These are phyloP conservation scores for Triticum urartu DNA, from an alignment of 176 grass and related monocot genomes.

Conservation along the genomic window DNA sequence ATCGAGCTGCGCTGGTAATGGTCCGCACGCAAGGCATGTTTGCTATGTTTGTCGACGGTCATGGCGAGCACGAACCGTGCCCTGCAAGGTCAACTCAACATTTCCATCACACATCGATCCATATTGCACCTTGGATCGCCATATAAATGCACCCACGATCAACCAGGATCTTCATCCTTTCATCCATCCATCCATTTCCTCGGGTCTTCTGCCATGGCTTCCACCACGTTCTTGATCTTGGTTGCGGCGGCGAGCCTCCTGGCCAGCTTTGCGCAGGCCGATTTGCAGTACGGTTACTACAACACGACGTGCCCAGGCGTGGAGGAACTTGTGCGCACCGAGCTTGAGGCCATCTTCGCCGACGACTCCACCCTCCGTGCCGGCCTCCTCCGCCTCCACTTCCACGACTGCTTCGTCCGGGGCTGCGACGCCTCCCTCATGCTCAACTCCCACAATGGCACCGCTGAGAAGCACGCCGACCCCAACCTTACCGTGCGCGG, in stretches of 20 bases:
- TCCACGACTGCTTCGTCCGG: conserved; percentile 5
- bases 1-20: too few relatives aligned
- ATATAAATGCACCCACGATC: conserved; percentile 2
- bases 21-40: too few relatives aligned
- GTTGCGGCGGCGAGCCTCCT: background rate
- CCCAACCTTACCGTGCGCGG: conserved; percentile 62
- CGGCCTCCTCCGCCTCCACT: conserved; percentile 46
- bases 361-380: conserved; percentile 44
- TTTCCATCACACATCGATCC: too few relatives aligned
- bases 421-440: conserved; percentile 32
- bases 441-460: conserved; percentile 47
- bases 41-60: background rate
- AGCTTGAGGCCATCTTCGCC: conserved; percentile 19
- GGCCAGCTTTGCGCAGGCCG: background rate
- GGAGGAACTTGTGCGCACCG: conserved; percentile 35
- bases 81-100: background rate
- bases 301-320: conserved; percentile 39
- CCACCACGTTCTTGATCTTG: background rate
- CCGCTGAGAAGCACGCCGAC: conserved; percentile 50
- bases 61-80: conserved; percentile 9
- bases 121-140: too few relatives aligned
- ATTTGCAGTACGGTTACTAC: conserved; percentile 47
- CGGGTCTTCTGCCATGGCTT: background rate
- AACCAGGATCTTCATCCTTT: background rate
- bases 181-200: background rate